A percentile compares a stretch with the other conserved stretches of the same genome.
These are phyloP conservation scores for Aureobasidium sp. DNA, from an alignment of 2,329 filamentous ascomycete species.

Conservation along the genomic window DNA sequence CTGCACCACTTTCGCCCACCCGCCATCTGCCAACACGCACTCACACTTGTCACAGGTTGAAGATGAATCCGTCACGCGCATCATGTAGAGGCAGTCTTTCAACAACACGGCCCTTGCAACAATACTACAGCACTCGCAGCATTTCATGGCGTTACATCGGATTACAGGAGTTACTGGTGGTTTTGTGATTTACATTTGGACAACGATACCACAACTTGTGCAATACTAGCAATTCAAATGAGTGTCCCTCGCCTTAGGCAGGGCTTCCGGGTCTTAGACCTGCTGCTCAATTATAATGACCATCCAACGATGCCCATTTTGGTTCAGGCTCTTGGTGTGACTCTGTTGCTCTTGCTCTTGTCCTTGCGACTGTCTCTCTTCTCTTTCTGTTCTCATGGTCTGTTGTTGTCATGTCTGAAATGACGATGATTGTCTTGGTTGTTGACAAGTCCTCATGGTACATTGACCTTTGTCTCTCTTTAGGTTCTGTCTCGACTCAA, in stretches of 20 bases:
- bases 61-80: constrained; percentile 47
- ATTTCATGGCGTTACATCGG: constrained; percentile 9
- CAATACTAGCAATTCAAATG: constrained; percentile 12
- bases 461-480: background rate
- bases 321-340: constrained; percentile 13
- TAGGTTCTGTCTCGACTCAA: constrained; percentile 5
- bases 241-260: constrained; percentile 23
- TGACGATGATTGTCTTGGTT: background rate
- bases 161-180: constrained; percentile 8
- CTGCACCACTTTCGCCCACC: constrained; percentile 4
- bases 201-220: constrained; percentile 13
- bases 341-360: constrained; percentile 5
- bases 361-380: background rate
- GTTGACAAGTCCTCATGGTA: background rate
- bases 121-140: background rate
- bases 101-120: background rate
- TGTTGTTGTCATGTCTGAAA: background rate
- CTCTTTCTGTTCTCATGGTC: background rate
- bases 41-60: constrained; percentile 24
- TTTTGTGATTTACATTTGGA: constrained; percentile 6
- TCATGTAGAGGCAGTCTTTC: constrained; percentile 30
- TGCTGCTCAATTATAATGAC: constrained; percentile 20
- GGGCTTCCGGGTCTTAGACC: constrained; percentile 21
- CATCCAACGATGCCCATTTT: constrained; percentile 11
- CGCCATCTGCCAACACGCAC: constrained; percentile 10